Evolutionary conservation across 179 eudicot species (phyloP).

Genomic region (Beta macrorhiza): DNA sequence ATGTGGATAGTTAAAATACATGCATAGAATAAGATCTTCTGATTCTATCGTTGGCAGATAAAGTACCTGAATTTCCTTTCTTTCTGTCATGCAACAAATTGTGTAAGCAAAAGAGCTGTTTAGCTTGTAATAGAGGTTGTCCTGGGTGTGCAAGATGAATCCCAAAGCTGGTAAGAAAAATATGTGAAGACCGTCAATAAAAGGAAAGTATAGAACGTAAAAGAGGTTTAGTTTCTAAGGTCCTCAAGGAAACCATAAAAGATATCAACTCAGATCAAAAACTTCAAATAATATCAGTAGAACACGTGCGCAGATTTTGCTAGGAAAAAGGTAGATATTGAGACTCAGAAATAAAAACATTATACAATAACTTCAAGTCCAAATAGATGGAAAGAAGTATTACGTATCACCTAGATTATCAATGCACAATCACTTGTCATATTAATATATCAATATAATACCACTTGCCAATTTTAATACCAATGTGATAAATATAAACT

Average conservation of each 20-base stretch:
- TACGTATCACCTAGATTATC: background rate
- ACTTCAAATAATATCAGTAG: background rate
- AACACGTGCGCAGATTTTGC: background rate
- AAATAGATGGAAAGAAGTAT: slow-evolving; percentile 2
- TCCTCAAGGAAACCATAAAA: background rate
- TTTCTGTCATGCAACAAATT: slow-evolving; percentile 66
- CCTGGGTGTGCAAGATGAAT: slow-evolving; percentile 59
- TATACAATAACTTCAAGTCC: background rate
- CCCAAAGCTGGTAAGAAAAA: slow-evolving; percentile 43
- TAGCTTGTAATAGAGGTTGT: slow-evolving; percentile 83
- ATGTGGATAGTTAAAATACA: background rate
- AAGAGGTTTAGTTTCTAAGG: background rate
- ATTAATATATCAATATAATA: background rate
- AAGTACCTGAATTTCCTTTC: slow-evolving; percentile 53
- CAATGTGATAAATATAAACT: background rate
- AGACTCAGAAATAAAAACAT: background rate
- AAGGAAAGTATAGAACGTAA: background rate
- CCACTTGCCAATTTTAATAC: background rate
- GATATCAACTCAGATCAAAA: background rate
- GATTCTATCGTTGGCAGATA: slow-evolving; percentile 7
- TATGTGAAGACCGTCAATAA: slow-evolving; percentile 2
- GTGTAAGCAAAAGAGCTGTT: slow-evolving; percentile 73
- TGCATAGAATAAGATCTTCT: background rate
- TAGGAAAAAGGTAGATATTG: background rate
- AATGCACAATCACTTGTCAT: background rate